A percentile compares a stretch with the other conserved stretches of the same genome.
phyloP scores from a whole-genome alignment of 2,329 filamentous ascomycete genomes.

The Fusarium globosum region DNA sequence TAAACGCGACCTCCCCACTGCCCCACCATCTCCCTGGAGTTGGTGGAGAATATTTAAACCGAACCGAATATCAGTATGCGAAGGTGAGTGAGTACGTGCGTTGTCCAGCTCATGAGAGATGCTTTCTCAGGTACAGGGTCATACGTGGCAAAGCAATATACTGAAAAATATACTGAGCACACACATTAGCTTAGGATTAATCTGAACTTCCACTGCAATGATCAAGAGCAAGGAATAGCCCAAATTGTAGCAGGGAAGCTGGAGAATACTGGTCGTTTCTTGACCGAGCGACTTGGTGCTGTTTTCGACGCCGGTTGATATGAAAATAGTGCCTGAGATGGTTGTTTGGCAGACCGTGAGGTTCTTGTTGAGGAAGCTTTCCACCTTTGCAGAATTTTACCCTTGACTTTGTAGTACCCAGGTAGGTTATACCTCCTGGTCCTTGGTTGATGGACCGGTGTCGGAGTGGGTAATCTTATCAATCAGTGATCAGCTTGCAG shows the following conservation, averaged over 20 bases:
- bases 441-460: background rate
- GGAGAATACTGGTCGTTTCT: background rate
- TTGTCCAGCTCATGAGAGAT: background rate
- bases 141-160: background rate
- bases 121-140: background rate
- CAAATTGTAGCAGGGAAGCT: background rate
- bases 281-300: no score
- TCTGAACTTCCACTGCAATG: background rate
- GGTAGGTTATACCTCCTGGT: background rate
- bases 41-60: constrained; percentile 5
- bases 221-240: background rate
- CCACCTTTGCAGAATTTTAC: background rate
- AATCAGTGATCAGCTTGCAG: constrained; percentile 45
- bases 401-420: background rate
- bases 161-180: background rate
- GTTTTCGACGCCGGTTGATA: background rate
- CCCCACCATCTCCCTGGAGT: background rate
- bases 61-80: background rate
- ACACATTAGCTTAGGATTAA: background rate
- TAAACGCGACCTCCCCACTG: constrained; percentile 6
- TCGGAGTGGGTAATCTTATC: constrained; percentile 44
- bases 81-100: background rate
- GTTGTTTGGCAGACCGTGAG: background rate
- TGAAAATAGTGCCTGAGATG: background rate
- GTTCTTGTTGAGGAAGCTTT: background rate